phyloP scores from a whole-genome alignment of 345 rosid genomes.

The Streptanthus diversifolius region DNA sequence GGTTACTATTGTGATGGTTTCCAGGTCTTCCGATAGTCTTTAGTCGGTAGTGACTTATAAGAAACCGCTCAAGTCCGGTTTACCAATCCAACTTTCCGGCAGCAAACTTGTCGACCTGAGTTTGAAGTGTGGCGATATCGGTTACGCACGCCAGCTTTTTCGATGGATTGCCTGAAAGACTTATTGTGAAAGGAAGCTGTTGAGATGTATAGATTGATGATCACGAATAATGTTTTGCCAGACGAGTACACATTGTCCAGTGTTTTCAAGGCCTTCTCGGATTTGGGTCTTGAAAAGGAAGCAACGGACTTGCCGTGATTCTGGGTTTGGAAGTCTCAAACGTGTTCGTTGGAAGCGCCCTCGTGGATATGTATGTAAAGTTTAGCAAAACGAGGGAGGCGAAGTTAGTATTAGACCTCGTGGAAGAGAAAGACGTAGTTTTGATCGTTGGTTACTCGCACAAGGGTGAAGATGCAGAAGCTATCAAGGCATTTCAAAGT shows the following conservation, averaged over 20 bases:
- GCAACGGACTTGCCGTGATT: conserved; percentile 45
- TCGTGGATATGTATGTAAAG: conserved; percentile 53
- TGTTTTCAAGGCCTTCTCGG: conserved; percentile 48
- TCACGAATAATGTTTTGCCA: conserved; percentile 40
- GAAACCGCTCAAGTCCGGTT: conserved; percentile 40
- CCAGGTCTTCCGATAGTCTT: too few relatives aligned
- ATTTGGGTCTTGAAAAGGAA: conserved; percentile 34
- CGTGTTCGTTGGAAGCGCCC: conserved; percentile 50
- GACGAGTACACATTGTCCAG: conserved; percentile 50
- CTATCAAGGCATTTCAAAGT: conserved; percentile 37
- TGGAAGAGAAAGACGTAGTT: conserved; percentile 47
- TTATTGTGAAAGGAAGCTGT: conserved; percentile 48
- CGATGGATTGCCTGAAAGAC: conserved; percentile 56
- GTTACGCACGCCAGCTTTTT: conserved; percentile 51
- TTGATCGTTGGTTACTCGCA: conserved; percentile 50
- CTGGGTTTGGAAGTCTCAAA: conserved; percentile 47
- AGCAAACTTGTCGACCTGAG: conserved; percentile 51
- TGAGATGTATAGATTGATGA: conserved; percentile 44
- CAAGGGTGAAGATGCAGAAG: conserved; percentile 41
- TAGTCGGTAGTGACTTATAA: too few relatives aligned
- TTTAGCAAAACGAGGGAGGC: conserved; percentile 53
- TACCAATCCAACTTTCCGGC: conserved; percentile 28
- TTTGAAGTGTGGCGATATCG: conserved; percentile 45
- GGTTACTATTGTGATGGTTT: too few relatives aligned
- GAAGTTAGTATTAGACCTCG: conserved; percentile 39